Evolutionary conservation across 1,284 basidiomycete genomes (phyloP).

Genomic region (Tylopilus sp.): DNA sequence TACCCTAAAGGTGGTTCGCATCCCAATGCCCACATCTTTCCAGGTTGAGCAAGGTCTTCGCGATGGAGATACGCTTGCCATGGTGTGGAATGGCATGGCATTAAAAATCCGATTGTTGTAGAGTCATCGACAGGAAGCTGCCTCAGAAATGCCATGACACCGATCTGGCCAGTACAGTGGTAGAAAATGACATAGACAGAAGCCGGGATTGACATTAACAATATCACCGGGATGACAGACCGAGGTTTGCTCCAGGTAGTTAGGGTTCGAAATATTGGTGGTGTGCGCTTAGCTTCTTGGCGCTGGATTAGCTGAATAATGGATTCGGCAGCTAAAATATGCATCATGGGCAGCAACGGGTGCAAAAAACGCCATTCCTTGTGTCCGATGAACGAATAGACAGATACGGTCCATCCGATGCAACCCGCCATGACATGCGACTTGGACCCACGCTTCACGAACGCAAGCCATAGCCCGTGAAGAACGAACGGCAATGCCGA

Average conservation of each 20-base stretch:
- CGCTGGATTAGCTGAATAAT: constrained; percentile 50
- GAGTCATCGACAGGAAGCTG: constrained; percentile 50
- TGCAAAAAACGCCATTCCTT: constrained; percentile 99
- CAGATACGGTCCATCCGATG: constrained; percentile 60
- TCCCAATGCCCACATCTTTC: constrained; percentile 76
- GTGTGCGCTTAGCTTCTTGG: constrained; percentile 3
- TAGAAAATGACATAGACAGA: constrained; percentile 68
- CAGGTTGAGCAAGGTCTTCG: constrained; percentile 50
- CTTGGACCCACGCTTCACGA: constrained; percentile 30
- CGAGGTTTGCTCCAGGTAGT: constrained; percentile 2
- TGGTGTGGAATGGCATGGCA: constrained; percentile 99
- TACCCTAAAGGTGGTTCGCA: constrained; percentile 89
- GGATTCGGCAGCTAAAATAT: constrained; percentile 76
- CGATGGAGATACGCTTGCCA: constrained; percentile 90
- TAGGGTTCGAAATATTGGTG: constrained; percentile 12
- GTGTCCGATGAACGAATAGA: constrained; percentile 82
- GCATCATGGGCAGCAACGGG: constrained; percentile 84
- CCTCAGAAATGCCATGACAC: constrained; percentile 66
- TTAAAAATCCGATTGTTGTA: constrained; percentile 75
- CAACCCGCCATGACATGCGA: constrained; percentile 51
- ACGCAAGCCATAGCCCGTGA: constrained; percentile 52
- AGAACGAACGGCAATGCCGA: constrained; percentile 72
- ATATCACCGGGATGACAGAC: constrained; percentile 38
- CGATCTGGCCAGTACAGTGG: constrained; percentile 79
- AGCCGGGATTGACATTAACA: constrained; percentile 57